Conservation (phyloP, 352 stramenopile genomes). For the Globisporangium spiculum region DNA sequence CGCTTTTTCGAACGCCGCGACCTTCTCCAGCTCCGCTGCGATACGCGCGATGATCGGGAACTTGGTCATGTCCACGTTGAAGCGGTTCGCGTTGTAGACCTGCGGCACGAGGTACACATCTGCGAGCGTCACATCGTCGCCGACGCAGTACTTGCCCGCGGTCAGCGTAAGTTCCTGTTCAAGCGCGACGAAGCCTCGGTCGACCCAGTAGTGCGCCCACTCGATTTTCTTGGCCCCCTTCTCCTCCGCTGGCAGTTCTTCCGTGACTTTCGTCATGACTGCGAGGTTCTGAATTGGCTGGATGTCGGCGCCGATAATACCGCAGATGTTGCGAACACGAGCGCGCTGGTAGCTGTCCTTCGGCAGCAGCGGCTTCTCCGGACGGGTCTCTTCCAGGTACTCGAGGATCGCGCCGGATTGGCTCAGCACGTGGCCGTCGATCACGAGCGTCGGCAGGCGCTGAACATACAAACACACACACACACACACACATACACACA, state of each 20-base stretch:
- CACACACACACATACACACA: no score
- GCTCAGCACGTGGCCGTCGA: conserved; percentile 60
- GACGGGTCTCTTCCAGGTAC: conserved; percentile 89
- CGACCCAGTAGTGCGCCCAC: conserved; percentile 72
- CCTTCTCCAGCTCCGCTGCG: conserved; percentile 47
- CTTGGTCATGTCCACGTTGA: conserved; percentile 84
- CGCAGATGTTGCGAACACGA: conserved; percentile 83
- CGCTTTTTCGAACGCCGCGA: conserved; percentile 80
- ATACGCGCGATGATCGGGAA: conserved; percentile 89
- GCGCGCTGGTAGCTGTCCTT: conserved; percentile 60
- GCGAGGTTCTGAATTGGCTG: conserved; percentile 91
- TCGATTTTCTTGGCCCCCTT: conserved; percentile 40
- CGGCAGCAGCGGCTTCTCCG: conserved; percentile 69
- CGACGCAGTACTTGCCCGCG: conserved; percentile 65
- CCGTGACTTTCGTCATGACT: conserved; percentile 53
- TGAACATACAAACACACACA: conserved; percentile 12
- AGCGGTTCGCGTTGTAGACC: conserved; percentile 90
- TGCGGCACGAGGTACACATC: conserved; percentile 91
- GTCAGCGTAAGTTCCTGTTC: conserved; percentile 62
- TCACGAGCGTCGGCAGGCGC: conserved; percentile 79
- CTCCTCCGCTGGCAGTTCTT: conserved; percentile 50
- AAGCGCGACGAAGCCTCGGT: conserved; percentile 82
- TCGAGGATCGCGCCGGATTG: conserved; percentile 93
- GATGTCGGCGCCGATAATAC: conserved; percentile 89
- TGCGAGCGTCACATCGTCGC: conserved; percentile 80